Evolutionary conservation across 768 basidiomycete genomes (phyloP), one percentile per base, ranked within the genome.

Genomic region (Pleurotus tuber-regium): DNA sequence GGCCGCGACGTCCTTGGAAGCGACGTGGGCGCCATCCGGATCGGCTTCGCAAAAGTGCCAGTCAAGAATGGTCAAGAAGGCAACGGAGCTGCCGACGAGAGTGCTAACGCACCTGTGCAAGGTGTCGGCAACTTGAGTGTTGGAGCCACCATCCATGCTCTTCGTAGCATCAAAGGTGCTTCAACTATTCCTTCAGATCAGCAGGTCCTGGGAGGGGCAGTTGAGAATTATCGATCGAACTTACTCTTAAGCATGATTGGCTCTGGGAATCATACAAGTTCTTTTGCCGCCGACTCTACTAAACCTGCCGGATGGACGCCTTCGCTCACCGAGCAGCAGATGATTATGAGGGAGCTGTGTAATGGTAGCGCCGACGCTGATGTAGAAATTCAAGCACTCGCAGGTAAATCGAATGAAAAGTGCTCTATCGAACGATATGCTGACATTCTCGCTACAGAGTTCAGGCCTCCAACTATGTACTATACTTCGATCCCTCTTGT

Each of bases 41-140:
- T 98, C 56, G 96, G 94, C 5, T 98, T 94, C 65, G 96, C 96
- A 51, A 91, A 93, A 63, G 95, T 98, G 2, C 96, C 95, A 6
- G 89, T 90, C 65, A 96, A 94, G 73, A 87, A 86, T 56, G 85
- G 86, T 18, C 78, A 83, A 54, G 86, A 89, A 62, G 78, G 80
- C 24, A 71, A 69, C 39, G 73, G 76, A 36, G 75, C 72, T 31
- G 72, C 79, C 51, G 85, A 89, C 28, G 89, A 91, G 58, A 80
- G 73, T 28, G 67, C 79, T 9, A 82, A 74, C 51, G 75, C 86
- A 39, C 79, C 82, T 50, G 86, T 90, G 23, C 88, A 89, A 66
- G 91, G 92, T 24, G 77, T 91, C 24, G 90, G 89, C 24, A 89
- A 92, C 57, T 65, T 94, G 54, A 90, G 89, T 57, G 89, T 92